Base-by-base conservation (phyloP, 202 grass and related monocot species). In the Eragrostis tef region DNA sequence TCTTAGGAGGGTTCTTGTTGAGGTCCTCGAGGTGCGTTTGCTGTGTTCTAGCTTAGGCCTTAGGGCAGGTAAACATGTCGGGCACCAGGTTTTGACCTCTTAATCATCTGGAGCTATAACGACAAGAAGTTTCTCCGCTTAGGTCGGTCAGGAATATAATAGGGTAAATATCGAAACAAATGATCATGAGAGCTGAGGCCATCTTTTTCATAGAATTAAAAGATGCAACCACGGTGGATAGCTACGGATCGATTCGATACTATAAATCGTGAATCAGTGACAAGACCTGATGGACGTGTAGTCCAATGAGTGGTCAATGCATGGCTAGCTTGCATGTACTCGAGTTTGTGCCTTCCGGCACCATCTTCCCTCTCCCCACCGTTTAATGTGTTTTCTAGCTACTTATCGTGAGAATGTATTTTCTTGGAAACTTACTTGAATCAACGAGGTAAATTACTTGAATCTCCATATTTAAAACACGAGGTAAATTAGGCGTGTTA, bases 21-120 rank as follows among this genome's bases (percentile, higher is more conserved):
- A 48, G 14, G 5, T n/a, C 19, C 21, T 73, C 9, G 79, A 51
- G n/a, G 13, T 15, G 5, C 2, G 57, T 11, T 26, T 26, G 21
- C 4, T 49, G 14, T 13, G 6, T 59, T 64, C 52, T 56, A 22
- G 54, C 59, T 31, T 63, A 63, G 24, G 25, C 25, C 72, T 62
- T 77, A 47, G 57, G 42, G 21, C 21, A 34, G 26, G 68, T 41
- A 82, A 63, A 82, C 54, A 39, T 50, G 44, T 63, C 56, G 43
- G 54, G 11, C 41, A 10, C 43, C 34, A 7, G 16, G 0, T 71
- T 62, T 81, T 62, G 25, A 24, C 41, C 9, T 22, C 7, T 59
- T 12, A 29, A 62, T 41, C 21, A 67, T 67, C 45, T 27, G 1
- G 19, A 67, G 13, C 20, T 45, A 56, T 45, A 56, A 8, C 24